Evolutionary conservation across 2,329 filamentous ascomycete species (phyloP), one percentile per base, ranked within the genome.

Genomic region (Rasamsonia emersonii): DNA sequence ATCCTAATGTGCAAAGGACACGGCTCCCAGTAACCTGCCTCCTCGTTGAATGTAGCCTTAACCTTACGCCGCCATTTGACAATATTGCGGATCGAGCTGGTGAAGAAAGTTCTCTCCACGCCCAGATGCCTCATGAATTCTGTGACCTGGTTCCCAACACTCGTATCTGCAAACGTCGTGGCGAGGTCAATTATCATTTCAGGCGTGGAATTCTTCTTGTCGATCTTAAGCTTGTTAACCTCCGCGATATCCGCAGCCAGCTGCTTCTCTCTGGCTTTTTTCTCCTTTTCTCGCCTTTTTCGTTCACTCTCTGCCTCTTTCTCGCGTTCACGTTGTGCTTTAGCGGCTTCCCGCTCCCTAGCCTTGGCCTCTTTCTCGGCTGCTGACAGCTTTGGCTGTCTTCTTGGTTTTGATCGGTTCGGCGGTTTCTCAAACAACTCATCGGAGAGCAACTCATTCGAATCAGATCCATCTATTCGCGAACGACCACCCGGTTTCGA

Each of bases 111-210:
- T 9, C 59, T 47, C 25, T 67, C 54, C 5, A 66, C 64, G 7
- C 52, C 54, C 7, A 65, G 41, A 3, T 54, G 53, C 26, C 54
- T 54, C 56, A 68, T 59, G 32, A 56, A 59, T 41, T 65, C 59
- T 10, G 56, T 38, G 9, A 61, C 50, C 35, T 67, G 64, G 19
- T 57, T 64, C 2, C 61, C 63, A 6, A 68, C 46, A 20, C 52
- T 59, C 0, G 65, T 53, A 7, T 51, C 55, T 14, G 70, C 57
- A 1, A 89, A 58, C 2, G 67, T 69, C 0, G 59, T 56, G 0
- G 82, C 72, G 15, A 89, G 61, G 44, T 84, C 74, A 2, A 86
- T 68, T 30, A 89, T 78, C 82, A 91, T 89, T 53, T 91, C 82
- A 0, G 71, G 71, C 0, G 77, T 73, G 0, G 82, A 81, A 0